These are phyloP conservation scores for Phytophthora pini DNA, from an alignment of 352 stramenopile species.

Conservation along the genomic window DNA sequence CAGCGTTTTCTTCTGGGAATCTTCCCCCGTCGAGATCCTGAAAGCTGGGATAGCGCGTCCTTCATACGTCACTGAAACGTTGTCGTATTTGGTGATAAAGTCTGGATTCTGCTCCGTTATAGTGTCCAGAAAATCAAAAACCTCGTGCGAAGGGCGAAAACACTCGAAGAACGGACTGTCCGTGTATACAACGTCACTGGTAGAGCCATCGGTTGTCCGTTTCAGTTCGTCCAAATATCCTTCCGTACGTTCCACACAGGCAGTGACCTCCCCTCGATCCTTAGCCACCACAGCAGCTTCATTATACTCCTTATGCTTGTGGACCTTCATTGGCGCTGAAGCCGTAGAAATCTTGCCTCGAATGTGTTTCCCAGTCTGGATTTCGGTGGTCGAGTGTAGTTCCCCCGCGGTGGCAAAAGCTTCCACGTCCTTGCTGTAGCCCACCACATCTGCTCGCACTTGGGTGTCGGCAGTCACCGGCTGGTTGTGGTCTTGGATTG, in stretches of 20 bases:
- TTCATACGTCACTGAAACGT: slow-evolving; percentile 62
- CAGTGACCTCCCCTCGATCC: slow-evolving; percentile 51
- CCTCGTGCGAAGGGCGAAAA: slow-evolving; percentile 66
- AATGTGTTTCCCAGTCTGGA: slow-evolving; percentile 27
- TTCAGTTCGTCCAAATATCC: slow-evolving; percentile 52
- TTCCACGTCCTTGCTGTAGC: slow-evolving; percentile 34
- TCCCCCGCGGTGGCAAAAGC: slow-evolving; percentile 27
- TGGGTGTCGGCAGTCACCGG: slow-evolving; percentile 23
- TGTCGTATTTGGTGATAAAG: slow-evolving; percentile 61
- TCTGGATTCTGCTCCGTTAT: slow-evolving; percentile 48
- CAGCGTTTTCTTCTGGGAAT: slow-evolving; percentile 40
- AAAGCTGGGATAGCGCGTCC: slow-evolving; percentile 63
- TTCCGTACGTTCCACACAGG: slow-evolving; percentile 54
- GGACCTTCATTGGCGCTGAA: slow-evolving; percentile 36
- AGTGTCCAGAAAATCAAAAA: slow-evolving; percentile 68
- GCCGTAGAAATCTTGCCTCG: slow-evolving; percentile 28
- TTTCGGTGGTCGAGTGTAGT: slow-evolving; percentile 24
- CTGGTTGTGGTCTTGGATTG: slow-evolving; percentile 9
- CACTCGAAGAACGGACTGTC: slow-evolving; percentile 76
- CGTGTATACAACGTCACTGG: slow-evolving; percentile 35
- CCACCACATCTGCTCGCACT: slow-evolving; percentile 39
- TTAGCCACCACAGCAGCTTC: slow-evolving; percentile 39
- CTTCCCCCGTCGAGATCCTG: slow-evolving; percentile 50
- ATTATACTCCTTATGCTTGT: slow-evolving; percentile 33
- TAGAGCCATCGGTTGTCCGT: slow-evolving; percentile 5